Base-by-base conservation (phyloP, 163 green algal genomes). In the Volvox carteri region DNA sequence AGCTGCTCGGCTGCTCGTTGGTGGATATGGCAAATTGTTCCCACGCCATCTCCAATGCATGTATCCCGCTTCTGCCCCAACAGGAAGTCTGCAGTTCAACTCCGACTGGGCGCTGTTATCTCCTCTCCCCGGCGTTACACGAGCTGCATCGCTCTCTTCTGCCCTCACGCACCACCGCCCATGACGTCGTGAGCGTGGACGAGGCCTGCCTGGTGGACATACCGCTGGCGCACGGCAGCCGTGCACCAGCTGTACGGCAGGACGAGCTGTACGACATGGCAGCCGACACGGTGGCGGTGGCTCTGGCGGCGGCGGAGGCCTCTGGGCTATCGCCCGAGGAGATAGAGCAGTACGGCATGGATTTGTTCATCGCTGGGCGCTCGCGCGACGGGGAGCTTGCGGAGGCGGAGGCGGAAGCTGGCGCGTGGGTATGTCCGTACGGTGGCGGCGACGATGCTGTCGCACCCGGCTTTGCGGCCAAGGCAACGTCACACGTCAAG, bases 171-270 rank as follows among this genome's bases (percentile, higher is more conserved):
- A 50, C 28, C 7, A 52, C 46, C 62, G 58, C 60, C n/a, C 42
- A 74, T 11, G 79, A 78, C 60, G 44, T 86, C 11, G n/a, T 74
- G 1, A 44, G 25, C 12, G 16, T 78, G 19, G 79, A 86, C 62
- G 79, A 86, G 62, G 79, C 79, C 7, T 46, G 6, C 25, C 79
- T 86, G 6, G 79, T 86, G 28, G 79, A 86, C n/a, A 28, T 86
- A 42, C 79, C 79, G n/a, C 30, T 50, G 16, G 37, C 37, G 54
- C 56, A 76, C 78, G 78, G 78, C 78, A 86, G 78, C 56, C 25
- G 33, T 21, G 18, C 14, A 8, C 56, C 56, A 5, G 78, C 78
- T 58, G 78, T 86, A 60, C 78, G 30, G 23, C 25, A 52, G 62
- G 60, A 78, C 30, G 28, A 78, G 79, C 42, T 86, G 62, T 70